Conservation (phyloP, 2,329 filamentous ascomycete species). For the Chaetomium sp. region DNA sequence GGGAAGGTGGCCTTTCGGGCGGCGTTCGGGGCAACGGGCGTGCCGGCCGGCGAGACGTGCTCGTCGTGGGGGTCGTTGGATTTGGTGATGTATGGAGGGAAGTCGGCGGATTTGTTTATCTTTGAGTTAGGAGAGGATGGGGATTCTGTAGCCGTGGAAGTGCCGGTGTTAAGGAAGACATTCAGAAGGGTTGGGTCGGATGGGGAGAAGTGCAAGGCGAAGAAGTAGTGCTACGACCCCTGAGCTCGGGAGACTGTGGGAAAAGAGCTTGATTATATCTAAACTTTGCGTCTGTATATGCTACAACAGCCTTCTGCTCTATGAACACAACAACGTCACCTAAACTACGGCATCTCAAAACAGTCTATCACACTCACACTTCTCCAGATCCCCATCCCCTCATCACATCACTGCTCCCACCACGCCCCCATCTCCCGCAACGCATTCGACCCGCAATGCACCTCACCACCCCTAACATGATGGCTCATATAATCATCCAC, state of each 20-base stretch:
- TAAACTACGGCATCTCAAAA: no score
- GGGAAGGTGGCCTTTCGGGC: conserved; percentile 26
- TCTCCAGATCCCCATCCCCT: no score
- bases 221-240: background rate
- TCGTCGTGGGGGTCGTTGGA: conserved; percentile 25
- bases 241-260: background rate
- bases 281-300: no score
- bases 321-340: no score
- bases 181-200: conserved; percentile 10
- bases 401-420: conserved; percentile 3
- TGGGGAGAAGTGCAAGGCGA: background rate
- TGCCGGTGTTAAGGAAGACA: conserved; percentile 24
- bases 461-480: conserved; percentile 20
- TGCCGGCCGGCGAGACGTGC: conserved; percentile 15
- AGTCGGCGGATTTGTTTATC: conserved; percentile 27
- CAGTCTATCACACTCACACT: no score
- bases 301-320: no score
- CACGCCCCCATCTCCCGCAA: conserved; percentile 11
- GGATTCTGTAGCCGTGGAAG: conserved; percentile 23
- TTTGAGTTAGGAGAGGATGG: conserved; percentile 27
- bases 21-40: conserved; percentile 16
- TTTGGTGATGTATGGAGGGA: conserved; percentile 19
- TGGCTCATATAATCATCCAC: conserved; percentile 24
- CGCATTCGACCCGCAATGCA: conserved; percentile 22
- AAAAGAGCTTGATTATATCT: no score